Evolutionary conservation across 2,329 filamentous ascomycete species (phyloP).

Genomic region (Penicillium sp.): DNA sequence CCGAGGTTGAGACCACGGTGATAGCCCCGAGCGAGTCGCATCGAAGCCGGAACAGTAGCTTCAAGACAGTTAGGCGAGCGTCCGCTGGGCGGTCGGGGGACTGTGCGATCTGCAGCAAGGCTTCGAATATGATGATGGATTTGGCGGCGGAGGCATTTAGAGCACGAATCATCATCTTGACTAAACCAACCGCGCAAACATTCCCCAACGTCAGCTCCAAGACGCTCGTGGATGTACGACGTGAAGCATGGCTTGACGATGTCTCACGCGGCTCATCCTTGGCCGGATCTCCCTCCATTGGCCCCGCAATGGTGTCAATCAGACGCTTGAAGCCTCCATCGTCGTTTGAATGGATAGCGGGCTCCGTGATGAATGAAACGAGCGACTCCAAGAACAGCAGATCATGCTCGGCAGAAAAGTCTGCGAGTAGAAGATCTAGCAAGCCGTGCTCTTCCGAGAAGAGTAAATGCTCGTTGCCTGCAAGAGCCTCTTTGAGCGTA

Average conservation of each 20-base stretch:
- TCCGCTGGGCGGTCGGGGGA: conserved; percentile 67
- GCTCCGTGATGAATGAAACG: conserved; percentile 47
- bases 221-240: conserved; percentile 40
- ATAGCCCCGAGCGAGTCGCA: conserved; percentile 81
- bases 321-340: conserved; percentile 41
- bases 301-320: conserved; percentile 42
- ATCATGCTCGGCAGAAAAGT: conserved; percentile 47
- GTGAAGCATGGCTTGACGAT: conserved; percentile 39
- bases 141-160: conserved; percentile 72
- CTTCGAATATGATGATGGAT: conserved; percentile 66
- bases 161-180: conserved; percentile 76
- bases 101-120: conserved; percentile 68
- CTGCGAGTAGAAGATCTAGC: conserved; percentile 40
- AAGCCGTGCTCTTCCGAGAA: conserved; percentile 44
- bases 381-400: conserved; percentile 48
- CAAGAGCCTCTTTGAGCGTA: conserved; percentile 48
- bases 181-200: conserved; percentile 72
- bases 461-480: conserved; percentile 37
- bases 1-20: conserved; percentile 71
- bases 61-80: conserved; percentile 75
- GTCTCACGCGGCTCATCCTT: conserved; percentile 49
- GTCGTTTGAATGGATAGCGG: conserved; percentile 38
- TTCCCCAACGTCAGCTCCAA: conserved; percentile 55
- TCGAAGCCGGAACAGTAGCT: conserved; percentile 79
- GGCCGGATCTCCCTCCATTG: conserved; percentile 44